Percentiles rank a stretch among this genome's conserved stretches.
Conservation (phyloP, 2,329 filamentous ascomycete species). For the Aspergillus pseudotamarii region DNA sequence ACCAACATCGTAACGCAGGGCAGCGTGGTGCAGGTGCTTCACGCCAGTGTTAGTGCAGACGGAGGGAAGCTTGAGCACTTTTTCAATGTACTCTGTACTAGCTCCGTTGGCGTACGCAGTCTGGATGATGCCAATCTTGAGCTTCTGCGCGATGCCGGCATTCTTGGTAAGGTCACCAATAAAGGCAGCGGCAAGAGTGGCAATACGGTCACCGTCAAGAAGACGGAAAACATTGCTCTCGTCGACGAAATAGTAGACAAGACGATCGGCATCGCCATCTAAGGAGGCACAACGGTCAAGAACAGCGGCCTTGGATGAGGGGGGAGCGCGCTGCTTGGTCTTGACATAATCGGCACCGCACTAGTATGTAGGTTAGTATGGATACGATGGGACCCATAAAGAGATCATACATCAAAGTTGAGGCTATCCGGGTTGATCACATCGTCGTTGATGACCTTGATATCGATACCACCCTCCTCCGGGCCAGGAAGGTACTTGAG, state of each 20-base stretch:
- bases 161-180: slow-evolving; percentile 83
- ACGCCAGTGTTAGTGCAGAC: slow-evolving; percentile 94
- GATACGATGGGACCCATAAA: slow-evolving; percentile 45
- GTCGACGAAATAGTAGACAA: slow-evolving; percentile 94
- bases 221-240: slow-evolving; percentile 83
- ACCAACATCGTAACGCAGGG: slow-evolving; percentile 89
- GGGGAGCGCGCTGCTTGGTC: slow-evolving; percentile 89
- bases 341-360: slow-evolving; percentile 98
- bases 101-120: slow-evolving; percentile 98
- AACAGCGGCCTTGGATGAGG: slow-evolving; percentile 73
- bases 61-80: slow-evolving; percentile 83
- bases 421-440: slow-evolving; percentile 85
- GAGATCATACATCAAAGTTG: slow-evolving; percentile 73
- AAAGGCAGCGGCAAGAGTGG: slow-evolving; percentile 89
- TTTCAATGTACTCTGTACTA: slow-evolving; percentile 87
- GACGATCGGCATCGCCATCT: slow-evolving; percentile 91
- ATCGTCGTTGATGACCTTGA: slow-evolving; percentile 90
- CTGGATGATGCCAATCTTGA: slow-evolving; percentile 93
- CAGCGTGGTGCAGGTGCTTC: slow-evolving; percentile 97
- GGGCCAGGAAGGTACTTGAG: slow-evolving; percentile 77
- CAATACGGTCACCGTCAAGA: slow-evolving; percentile 94
- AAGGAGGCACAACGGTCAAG: slow-evolving; percentile 85
- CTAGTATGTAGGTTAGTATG: slow-evolving; percentile 46
- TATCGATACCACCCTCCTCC: slow-evolving; percentile 69
- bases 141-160: slow-evolving; percentile 74